Evolutionary conservation across 257 asterid species (phyloP).

Genomic region (Paraleonurus japonicus): DNA sequence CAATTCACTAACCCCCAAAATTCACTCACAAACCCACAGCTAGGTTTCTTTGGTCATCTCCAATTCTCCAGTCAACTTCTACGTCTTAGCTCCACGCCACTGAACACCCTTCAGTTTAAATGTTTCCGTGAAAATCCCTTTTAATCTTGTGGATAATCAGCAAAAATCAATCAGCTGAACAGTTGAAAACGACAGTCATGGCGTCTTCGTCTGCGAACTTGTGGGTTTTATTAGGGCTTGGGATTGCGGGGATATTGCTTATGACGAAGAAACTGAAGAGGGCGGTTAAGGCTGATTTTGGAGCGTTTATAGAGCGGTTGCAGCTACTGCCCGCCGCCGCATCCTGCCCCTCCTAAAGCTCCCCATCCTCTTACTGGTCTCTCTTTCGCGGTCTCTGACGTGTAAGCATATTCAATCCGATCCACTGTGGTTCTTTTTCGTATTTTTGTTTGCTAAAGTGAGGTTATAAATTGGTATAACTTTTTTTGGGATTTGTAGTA

Average conservation of each 20-base stretch:
- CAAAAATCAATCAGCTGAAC: not conserved
- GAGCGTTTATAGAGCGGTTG: conserved; percentile 82
- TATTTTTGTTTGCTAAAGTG: not conserved
- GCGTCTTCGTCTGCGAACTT: conserved; percentile 72
- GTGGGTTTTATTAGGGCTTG: conserved; percentile 92
- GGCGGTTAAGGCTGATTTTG: conserved; percentile 77
- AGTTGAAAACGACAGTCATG: conserved; percentile 38
- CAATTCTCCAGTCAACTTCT: not conserved
- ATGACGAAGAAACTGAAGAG: conserved; percentile 82
- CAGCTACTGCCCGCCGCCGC: conserved; percentile 99
- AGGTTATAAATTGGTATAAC: not conserved
- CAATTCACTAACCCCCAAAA: conserved; percentile 19
- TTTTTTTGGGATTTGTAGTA: not conserved
- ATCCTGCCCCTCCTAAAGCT: conserved; percentile 96
- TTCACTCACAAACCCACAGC: not conserved
- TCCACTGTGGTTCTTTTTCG: not conserved
- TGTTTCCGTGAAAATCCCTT: not conserved
- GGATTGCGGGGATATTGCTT: conserved; percentile 85
- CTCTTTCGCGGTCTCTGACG: conserved; percentile 84
- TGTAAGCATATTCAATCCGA: conserved; percentile 44
- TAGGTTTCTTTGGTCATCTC: conserved; percentile 17
- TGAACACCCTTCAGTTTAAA: not conserved
- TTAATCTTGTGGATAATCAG: not conserved
- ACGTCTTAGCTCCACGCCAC: not conserved
- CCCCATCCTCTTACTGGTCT: conserved; percentile 92